These are phyloP conservation scores for Penicillium bovifimosum DNA, from an alignment of 495 filamentous ascomycete genomes.

Conservation along the genomic window DNA sequence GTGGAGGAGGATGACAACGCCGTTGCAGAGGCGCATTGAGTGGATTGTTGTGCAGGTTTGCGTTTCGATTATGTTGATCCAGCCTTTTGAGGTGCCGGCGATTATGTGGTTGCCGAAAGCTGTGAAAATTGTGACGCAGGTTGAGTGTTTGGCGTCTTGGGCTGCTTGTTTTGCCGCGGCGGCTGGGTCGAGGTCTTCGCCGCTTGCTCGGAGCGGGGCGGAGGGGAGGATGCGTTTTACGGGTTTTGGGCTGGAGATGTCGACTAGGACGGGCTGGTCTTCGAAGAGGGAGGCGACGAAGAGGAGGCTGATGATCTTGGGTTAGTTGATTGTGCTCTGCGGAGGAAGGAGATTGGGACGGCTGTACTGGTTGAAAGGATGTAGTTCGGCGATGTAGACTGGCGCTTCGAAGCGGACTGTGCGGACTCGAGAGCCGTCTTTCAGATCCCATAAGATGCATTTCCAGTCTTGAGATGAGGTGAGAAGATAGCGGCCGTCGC, in stretches of 20 bases:
- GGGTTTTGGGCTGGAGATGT: conserved; percentile 59
- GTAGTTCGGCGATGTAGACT: conserved; percentile 90
- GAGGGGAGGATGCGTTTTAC: conserved; percentile 75
- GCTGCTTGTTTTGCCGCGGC: conserved; percentile 77
- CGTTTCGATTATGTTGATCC: conserved; percentile 89
- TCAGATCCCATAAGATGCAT: conserved; percentile 88
- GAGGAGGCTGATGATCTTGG: conserved; percentile 50
- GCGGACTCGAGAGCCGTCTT: conserved; percentile 62
- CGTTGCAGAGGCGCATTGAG: conserved; percentile 77
- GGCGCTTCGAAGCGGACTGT: conserved; percentile 83
- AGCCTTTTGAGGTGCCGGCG: conserved; percentile 87
- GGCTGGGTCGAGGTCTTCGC: conserved; percentile 57
- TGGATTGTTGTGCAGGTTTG: conserved; percentile 71
- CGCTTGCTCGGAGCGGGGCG: conserved; percentile 62
- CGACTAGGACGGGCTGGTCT: conserved; percentile 82
- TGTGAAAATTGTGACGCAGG: conserved; percentile 85
- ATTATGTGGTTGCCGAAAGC: conserved; percentile 79
- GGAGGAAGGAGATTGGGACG: not conserved
- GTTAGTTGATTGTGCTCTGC: conserved; percentile 3
- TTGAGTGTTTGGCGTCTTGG: conserved; percentile 88
- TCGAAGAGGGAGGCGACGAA: conserved; percentile 90
- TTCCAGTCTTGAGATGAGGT: conserved; percentile 95
- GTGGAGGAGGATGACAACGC: conserved; percentile 83
- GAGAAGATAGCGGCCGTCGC: conserved; percentile 86
- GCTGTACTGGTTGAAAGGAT: conserved; percentile 83